These are phyloP conservation scores for Echria macrotheca DNA, from an alignment of 495 filamentous ascomycete species.

Conservation along the genomic window DNA sequence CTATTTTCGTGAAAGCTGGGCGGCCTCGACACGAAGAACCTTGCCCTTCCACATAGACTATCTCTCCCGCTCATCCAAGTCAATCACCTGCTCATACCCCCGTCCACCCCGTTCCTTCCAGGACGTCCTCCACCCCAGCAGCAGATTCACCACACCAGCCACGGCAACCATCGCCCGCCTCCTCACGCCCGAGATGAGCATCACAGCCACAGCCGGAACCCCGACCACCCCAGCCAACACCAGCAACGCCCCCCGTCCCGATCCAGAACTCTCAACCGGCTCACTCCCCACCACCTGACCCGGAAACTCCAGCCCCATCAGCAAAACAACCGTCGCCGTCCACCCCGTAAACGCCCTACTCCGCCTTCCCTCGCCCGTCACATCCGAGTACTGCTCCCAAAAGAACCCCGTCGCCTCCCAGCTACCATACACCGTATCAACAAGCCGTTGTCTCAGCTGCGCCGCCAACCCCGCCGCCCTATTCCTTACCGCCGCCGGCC, in stretches of 20 bases:
- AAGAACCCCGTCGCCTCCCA: slow-evolving; percentile 92
- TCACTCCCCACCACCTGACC: background rate
- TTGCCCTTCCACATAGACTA: too few relatives aligned
- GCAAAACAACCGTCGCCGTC: slow-evolving; percentile 90
- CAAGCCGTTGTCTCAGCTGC: slow-evolving; percentile 68
- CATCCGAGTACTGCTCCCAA: slow-evolving; percentile 94
- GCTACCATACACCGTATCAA: slow-evolving; percentile 74
- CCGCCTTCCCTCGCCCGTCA: slow-evolving; percentile 78
- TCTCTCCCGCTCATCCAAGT: slow-evolving; percentile 10
- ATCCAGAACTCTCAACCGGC: background rate
- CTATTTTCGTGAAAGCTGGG: too few relatives aligned
- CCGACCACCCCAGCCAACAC: background rate
- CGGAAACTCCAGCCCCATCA: slow-evolving; percentile 66
- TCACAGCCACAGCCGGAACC: background rate
- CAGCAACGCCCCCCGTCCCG: background rate
- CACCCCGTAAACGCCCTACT: slow-evolving; percentile 95
- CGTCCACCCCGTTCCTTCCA: background rate
- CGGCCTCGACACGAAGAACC: too few relatives aligned
- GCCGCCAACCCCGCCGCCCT: slow-evolving; percentile 64
- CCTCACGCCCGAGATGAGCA: background rate
- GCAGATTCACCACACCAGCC: background rate
- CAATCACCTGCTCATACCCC: slow-evolving; percentile 9
- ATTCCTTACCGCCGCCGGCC: slow-evolving; percentile 44
- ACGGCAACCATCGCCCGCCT: background rate
- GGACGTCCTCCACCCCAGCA: background rate